phyloP scores from a whole-genome alignment of 208 protist genomes.

The Crithidia fasciculata region DNA sequence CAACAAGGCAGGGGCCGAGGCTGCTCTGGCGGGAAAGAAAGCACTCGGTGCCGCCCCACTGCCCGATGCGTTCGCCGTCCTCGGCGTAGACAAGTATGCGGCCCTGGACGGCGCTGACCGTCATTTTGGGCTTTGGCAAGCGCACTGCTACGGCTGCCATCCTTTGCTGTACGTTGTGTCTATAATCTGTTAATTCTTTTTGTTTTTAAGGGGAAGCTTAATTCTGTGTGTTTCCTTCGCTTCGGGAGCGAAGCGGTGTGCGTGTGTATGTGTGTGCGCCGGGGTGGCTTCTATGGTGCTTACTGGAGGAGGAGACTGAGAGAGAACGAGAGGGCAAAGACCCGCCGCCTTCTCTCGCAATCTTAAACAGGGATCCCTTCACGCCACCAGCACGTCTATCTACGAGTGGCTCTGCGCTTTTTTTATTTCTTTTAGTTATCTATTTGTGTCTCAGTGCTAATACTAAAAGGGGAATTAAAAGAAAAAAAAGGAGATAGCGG shows the following conservation, averaged over 20 bases:
- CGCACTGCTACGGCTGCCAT: conserved; percentile 32
- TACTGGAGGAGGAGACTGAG: too few relatives aligned
- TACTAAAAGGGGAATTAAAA: background rate
- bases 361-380: too few relatives aligned
- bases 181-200: conserved; percentile 4
- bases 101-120: conserved; percentile 61
- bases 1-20: conserved; percentile 81
- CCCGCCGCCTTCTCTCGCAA: too few relatives aligned
- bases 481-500: conserved; percentile 1
- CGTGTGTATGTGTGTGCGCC: too few relatives aligned
- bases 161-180: background rate
- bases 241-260: too few relatives aligned
- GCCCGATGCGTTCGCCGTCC: conserved; percentile 71
- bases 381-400: too few relatives aligned
- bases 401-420: too few relatives aligned
- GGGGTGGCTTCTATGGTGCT: too few relatives aligned
- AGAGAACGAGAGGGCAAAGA: too few relatives aligned
- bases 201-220: background rate
- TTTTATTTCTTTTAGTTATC: too few relatives aligned
- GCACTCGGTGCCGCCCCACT: conserved; percentile 88
- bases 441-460: background rate
- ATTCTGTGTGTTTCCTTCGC: too few relatives aligned
- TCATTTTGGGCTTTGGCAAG: conserved; percentile 58
- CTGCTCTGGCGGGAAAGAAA: conserved; percentile 75
- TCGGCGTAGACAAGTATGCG: conserved; percentile 59